Evolutionary conservation across 2,329 filamentous ascomycete species (phyloP).

Genomic region (Cyphellophora europaea): DNA sequence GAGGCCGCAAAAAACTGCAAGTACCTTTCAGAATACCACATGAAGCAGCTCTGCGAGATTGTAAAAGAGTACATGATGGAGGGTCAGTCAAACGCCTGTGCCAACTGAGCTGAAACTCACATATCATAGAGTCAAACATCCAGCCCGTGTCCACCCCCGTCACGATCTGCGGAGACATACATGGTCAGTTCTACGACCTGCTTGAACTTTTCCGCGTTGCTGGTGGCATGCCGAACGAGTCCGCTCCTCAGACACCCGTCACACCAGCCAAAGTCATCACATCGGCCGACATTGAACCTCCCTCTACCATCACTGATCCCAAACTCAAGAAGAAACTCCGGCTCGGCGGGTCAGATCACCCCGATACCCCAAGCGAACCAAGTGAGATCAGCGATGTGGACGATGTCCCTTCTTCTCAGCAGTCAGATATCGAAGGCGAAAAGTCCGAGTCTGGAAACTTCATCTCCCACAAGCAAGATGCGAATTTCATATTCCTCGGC

Average conservation of each 20-base stretch:
- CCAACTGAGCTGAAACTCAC: constrained; percentile 5
- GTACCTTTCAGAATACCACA: constrained; percentile 88
- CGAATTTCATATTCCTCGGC: constrained; percentile 64
- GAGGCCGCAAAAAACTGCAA: constrained; percentile 95
- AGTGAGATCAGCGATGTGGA: constrained; percentile 31
- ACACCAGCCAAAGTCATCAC: constrained; percentile 68
- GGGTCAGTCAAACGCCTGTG: constrained; percentile 44
- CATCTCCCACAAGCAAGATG: constrained; percentile 40
- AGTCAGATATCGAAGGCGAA: constrained; percentile 22
- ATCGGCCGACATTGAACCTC: constrained; percentile 86
- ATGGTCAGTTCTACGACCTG: constrained; percentile 97
- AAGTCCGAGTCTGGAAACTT: constrained; percentile 24
- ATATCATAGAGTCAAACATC: constrained; percentile 77
- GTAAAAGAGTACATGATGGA: constrained; percentile 99
- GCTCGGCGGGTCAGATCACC: constrained; percentile 24
- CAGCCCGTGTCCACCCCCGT: constrained; percentile 96
- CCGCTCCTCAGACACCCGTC: constrained; percentile 48
- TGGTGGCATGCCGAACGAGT: constrained; percentile 87
- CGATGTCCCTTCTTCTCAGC: constrained; percentile 38
- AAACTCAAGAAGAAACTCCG: constrained; percentile 80
- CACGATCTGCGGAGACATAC: constrained; percentile 95
- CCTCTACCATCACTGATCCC: constrained; percentile 77
- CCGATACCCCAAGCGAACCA: constrained; percentile 13
- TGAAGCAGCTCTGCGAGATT: constrained; percentile 98
- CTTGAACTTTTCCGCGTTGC: constrained; percentile 94